Conservation (phyloP, 2,329 filamentous ascomycete species). For the Aspergillus carbonarius region DNA sequence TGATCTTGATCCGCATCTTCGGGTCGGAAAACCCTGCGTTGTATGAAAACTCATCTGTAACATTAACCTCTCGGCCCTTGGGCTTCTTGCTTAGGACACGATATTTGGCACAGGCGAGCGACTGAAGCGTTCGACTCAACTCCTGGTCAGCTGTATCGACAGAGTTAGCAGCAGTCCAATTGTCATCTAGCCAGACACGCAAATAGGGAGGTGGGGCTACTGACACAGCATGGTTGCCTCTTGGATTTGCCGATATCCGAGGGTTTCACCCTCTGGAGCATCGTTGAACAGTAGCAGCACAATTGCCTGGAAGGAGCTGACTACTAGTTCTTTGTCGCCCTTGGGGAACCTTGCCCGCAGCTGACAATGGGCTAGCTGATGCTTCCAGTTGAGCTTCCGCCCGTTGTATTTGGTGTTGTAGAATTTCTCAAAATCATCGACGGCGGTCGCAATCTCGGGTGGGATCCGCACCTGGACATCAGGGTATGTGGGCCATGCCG, state of each 20-base stretch:
- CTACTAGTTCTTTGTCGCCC: conserved; percentile 81
- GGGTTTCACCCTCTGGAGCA: conserved; percentile 58
- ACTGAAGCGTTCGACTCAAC: conserved; percentile 87
- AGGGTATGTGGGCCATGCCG: conserved; percentile 90
- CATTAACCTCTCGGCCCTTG: conserved; percentile 74
- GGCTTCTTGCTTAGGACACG: conserved; percentile 83
- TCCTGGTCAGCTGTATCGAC: conserved; percentile 62
- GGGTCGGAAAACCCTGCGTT: conserved; percentile 75
- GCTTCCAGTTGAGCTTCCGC: conserved; percentile 85
- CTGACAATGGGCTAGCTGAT: conserved; percentile 86
- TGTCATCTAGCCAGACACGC: background rate
- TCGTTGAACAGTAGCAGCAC: conserved; percentile 89
- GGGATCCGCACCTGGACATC: conserved; percentile 76
- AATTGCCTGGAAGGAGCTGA: conserved; percentile 89
- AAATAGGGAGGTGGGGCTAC: conserved; percentile 22
- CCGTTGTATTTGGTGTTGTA: conserved; percentile 91
- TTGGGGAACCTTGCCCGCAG: conserved; percentile 77
- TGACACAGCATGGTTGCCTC: conserved; percentile 70
- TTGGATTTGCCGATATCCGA: conserved; percentile 75
- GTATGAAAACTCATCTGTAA: conserved; percentile 79
- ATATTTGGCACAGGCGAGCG: conserved; percentile 85
- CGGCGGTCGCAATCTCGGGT: conserved; percentile 69
- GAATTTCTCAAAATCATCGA: conserved; percentile 77
- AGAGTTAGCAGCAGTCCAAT: conserved; percentile 26
- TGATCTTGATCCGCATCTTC: conserved; percentile 94